Conservation (phyloP, 2,329 filamentous ascomycete genomes). For the Aspergillus sp. region DNA sequence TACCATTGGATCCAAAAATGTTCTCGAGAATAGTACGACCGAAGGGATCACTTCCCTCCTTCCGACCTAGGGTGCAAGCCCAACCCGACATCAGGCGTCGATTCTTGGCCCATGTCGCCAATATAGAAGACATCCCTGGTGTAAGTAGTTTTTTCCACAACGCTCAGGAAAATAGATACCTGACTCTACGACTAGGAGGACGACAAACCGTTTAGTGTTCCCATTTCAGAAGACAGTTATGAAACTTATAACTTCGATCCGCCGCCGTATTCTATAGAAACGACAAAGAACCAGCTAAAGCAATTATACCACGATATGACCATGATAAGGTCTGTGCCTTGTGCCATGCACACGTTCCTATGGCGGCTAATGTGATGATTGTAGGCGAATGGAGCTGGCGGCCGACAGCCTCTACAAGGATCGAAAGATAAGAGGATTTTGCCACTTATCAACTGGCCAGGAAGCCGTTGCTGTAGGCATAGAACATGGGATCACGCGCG, state of each 20-base stretch:
- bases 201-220: conserved; percentile 82
- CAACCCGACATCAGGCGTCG: conserved; percentile 7
- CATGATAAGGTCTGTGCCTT: conserved; percentile 63
- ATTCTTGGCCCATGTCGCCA: conserved; percentile 18
- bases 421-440: conserved; percentile 98
- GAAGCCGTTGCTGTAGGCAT: conserved; percentile 95
- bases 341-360: not conserved
- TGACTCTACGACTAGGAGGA: conserved; percentile 63
- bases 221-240: conserved; percentile 91
- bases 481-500: conserved; percentile 84
- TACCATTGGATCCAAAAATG: conserved; percentile 1
- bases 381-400: conserved; percentile 95
- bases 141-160: conserved; percentile 5
- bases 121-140: conserved; percentile 14
- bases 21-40: conserved; percentile 12
- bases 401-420: conserved; percentile 97
- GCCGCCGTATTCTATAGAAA: conserved; percentile 81
- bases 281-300: conserved; percentile 93
- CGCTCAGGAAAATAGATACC: not conserved
- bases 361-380: not conserved
- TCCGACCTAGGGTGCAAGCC: not conserved
- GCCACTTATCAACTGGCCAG: conserved; percentile 93
- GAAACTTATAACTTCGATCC: conserved; percentile 97
- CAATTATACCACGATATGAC: conserved; percentile 98
- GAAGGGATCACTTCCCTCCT: not conserved